Conservation (phyloP, 2,329 filamentous ascomycete species). For the Lachnellula hyalina region DNA sequence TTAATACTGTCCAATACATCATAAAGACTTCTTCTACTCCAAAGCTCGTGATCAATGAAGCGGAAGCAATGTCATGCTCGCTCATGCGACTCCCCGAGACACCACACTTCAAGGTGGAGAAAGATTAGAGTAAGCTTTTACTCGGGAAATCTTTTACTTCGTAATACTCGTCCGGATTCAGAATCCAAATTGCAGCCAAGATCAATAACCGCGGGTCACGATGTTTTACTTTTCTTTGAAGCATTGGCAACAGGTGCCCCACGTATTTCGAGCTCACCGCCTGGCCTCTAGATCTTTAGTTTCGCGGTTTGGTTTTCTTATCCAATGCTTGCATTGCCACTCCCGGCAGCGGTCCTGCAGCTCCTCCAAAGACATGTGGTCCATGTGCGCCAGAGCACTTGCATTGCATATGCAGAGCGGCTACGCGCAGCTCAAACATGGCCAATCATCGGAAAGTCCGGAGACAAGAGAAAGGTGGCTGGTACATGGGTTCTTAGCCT, state of each 20-base stretch:
- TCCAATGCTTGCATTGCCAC: slow-evolving; percentile 15
- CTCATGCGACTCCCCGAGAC: slow-evolving; percentile 23
- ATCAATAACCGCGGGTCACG: slow-evolving; percentile 18
- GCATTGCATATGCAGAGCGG: slow-evolving; percentile 31
- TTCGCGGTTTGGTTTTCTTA: slow-evolving; percentile 8
- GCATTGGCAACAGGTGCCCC: slow-evolving; percentile 32
- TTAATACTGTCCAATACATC: background rate
- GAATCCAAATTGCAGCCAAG: background rate
- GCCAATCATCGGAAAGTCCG: slow-evolving; percentile 22
- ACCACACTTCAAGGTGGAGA: slow-evolving; percentile 11
- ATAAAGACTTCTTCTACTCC: slow-evolving; percentile 1
- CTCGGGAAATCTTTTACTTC: slow-evolving; percentile 11
- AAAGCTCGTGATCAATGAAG: slow-evolving; percentile 14
- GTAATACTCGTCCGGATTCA: slow-evolving; percentile 10
- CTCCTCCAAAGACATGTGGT: slow-evolving; percentile 23
- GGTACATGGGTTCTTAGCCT: slow-evolving; percentile 23
- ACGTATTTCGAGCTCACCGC: slow-evolving; percentile 30
- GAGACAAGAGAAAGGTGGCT: slow-evolving; percentile 17
- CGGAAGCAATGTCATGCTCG: slow-evolving; percentile 15
- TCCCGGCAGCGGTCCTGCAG: slow-evolving; percentile 31
- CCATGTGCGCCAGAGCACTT: slow-evolving; percentile 28
- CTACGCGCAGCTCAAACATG: slow-evolving; percentile 25
- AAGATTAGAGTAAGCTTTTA: slow-evolving; percentile 10
- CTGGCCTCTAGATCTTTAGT: slow-evolving; percentile 5
- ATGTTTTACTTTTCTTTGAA: slow-evolving; percentile 19